Conservation (phyloP, 257 asterid species). For the Asclepias syriaca region DNA sequence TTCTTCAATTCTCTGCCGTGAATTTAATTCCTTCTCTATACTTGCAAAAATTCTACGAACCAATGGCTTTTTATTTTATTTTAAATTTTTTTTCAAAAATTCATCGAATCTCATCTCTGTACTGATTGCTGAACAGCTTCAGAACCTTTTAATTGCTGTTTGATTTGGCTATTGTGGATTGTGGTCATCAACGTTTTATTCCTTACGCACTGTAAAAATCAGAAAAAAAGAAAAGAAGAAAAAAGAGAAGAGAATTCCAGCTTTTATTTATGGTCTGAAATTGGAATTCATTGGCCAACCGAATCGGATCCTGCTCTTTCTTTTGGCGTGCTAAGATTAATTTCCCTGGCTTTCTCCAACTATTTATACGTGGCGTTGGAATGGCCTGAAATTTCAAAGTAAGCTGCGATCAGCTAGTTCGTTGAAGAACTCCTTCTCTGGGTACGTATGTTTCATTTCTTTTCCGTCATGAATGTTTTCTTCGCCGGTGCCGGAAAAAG, state of each 20-base stretch:
- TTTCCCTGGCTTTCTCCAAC: not conserved
- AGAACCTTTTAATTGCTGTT: not conserved
- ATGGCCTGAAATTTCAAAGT: not conserved
- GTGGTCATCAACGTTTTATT: conserved; percentile 3
- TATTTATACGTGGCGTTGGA: conserved; percentile 8
- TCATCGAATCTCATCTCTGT: conserved; percentile 8
- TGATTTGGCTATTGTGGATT: not conserved
- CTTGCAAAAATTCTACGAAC: not conserved
- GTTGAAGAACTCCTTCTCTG: not conserved
- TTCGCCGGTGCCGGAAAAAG: not conserved
- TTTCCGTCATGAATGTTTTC: not conserved
- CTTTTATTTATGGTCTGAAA: not conserved
- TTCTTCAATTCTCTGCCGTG: too few relatives aligned
- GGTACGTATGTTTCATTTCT: not conserved
- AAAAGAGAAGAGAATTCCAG: not conserved
- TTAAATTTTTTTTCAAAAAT: not conserved
- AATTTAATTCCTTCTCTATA: too few relatives aligned
- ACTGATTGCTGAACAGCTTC: conserved; percentile 6
- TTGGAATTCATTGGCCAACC: not conserved
- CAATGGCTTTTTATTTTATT: too few relatives aligned
- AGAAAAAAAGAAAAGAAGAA: not conserved
- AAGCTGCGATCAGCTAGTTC: conserved; percentile 10
- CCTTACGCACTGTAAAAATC: not conserved
- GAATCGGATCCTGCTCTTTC: conserved; percentile 8
- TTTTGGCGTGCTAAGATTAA: not conserved